Conservation (phyloP, 371 early-diverging fungal genomes). For the Apophysomyces variabilis region DNA sequence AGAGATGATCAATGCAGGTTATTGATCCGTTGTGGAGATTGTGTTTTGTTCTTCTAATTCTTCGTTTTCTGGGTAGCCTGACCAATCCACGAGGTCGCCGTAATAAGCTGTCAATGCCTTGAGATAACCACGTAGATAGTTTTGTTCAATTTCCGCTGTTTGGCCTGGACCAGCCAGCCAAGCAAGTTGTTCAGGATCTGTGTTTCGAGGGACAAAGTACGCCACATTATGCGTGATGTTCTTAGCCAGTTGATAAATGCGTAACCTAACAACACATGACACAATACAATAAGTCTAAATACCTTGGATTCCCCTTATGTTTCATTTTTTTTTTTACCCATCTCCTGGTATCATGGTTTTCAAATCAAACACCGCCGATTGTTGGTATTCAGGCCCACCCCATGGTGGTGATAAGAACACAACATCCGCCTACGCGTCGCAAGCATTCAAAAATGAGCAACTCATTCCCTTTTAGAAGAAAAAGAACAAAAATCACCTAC, state of each 20-base stretch:
- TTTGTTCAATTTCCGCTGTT: conserved; percentile 77
- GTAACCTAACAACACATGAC: conserved; percentile 34
- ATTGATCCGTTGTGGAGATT: not conserved
- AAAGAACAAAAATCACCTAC: conserved; percentile 21
- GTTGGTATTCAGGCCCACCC: conserved; percentile 75
- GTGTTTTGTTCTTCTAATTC: not conserved
- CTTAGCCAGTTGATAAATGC: conserved; percentile 66
- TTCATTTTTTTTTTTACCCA: conserved; percentile 53
- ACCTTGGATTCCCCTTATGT: too few relatives aligned
- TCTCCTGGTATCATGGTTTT: conserved; percentile 75
- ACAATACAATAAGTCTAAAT: not conserved
- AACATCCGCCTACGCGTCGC: conserved; percentile 71
- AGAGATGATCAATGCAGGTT: not conserved
- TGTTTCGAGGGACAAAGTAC: conserved; percentile 87
- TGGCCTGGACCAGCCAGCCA: conserved; percentile 55
- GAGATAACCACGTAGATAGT: conserved; percentile 59
- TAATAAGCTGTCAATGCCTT: conserved; percentile 77
- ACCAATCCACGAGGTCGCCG: conserved; percentile 57
- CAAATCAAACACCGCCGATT: conserved; percentile 63
- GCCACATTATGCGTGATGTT: conserved; percentile 77
- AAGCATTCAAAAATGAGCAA: conserved; percentile 11
- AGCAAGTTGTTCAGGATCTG: conserved; percentile 60
- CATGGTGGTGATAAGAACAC: conserved; percentile 96
- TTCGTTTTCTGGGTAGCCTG: conserved; percentile 15
- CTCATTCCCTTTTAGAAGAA: not conserved